Evolutionary conservation across 805 yeast species (phyloP).

Genomic region (Saccharomycopsis vini): DNA sequence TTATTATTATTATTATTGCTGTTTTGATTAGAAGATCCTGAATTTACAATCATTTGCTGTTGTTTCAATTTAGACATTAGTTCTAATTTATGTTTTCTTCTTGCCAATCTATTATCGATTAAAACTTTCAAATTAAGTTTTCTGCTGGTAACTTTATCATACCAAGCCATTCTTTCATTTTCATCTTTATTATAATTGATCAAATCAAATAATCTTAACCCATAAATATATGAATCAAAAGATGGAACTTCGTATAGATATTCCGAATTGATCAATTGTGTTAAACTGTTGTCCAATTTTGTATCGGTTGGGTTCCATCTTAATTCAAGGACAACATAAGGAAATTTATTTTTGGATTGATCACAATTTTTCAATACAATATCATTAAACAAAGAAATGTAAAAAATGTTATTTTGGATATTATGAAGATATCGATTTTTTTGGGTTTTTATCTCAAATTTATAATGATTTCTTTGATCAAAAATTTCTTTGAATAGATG

Average conservation of each 20-base stretch:
- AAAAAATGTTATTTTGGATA: no score
- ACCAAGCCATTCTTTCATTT: conserved; percentile 9
- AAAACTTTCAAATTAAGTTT: conserved; percentile 12
- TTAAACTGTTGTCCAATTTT: conserved; percentile 1
- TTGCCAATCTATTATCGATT: conserved; percentile 10
- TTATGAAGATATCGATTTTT: no score
- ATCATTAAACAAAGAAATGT: no score
- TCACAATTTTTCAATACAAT: no score
- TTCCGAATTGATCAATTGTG: conserved; percentile 6
- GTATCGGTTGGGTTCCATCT: conserved; percentile 8
- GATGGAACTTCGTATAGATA: conserved; percentile 13
- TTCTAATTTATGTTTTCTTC: conserved; percentile 9
- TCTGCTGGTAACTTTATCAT: conserved; percentile 7
- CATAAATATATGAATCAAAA: conserved; percentile 6
- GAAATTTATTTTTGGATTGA: no score
- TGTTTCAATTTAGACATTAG: conserved; percentile 12
- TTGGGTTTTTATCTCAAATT: no score
- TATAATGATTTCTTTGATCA: no score
- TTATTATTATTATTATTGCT: no score
- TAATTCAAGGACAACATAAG: conserved; percentile 5
- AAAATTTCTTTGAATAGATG: no score
- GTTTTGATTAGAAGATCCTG: no score
- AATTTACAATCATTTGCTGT: not conserved
- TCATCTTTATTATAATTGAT: not conserved
- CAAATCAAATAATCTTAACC: not conserved